A percentile compares a stretch with the other conserved stretches of the same genome.
Evolutionary conservation across 2,329 filamentous ascomycete genomes (phyloP).

Genomic region (Ceratocystis variospora): DNA sequence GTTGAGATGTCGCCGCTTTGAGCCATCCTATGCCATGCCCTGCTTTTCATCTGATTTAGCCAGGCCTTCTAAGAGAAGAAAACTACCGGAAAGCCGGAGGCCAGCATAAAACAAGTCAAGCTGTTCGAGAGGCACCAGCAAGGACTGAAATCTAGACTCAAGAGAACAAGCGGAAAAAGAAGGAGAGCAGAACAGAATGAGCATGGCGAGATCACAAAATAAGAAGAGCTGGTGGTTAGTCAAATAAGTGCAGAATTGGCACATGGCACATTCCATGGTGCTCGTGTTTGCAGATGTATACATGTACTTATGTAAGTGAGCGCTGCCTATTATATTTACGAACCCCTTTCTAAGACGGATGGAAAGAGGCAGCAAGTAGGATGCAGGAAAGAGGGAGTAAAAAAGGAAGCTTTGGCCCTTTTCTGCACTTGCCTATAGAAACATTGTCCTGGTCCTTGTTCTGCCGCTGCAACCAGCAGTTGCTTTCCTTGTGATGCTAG

Average conservation of each 20-base stretch:
- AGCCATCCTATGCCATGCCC: background rate
- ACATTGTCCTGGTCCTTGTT: too few relatives aligned
- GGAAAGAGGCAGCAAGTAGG: background rate
- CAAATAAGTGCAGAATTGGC: background rate
- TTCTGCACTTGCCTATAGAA: background rate
- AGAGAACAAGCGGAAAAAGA: too few relatives aligned
- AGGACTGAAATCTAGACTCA: background rate
- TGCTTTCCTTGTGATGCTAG: background rate
- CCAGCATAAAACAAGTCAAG: background rate
- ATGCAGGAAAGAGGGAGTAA: background rate
- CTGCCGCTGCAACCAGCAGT: background rate
- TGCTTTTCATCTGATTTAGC: constrained; percentile 6
- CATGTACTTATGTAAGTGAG: background rate
- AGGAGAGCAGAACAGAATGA: too few relatives aligned
- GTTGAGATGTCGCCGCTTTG: background rate
- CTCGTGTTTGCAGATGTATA: background rate
- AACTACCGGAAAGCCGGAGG: background rate
- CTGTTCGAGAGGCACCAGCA: background rate
- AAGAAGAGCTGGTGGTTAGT: background rate
- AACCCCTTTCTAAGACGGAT: background rate
- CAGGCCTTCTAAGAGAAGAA: background rate
- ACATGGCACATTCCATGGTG: background rate
- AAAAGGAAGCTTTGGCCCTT: constrained; percentile 4
- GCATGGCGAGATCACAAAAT: background rate
- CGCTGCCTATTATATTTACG: background rate